These are phyloP conservation scores for Hemileia vastatrix DNA, from an alignment of 1,284 basidiomycete genomes.

Conservation along the genomic window DNA sequence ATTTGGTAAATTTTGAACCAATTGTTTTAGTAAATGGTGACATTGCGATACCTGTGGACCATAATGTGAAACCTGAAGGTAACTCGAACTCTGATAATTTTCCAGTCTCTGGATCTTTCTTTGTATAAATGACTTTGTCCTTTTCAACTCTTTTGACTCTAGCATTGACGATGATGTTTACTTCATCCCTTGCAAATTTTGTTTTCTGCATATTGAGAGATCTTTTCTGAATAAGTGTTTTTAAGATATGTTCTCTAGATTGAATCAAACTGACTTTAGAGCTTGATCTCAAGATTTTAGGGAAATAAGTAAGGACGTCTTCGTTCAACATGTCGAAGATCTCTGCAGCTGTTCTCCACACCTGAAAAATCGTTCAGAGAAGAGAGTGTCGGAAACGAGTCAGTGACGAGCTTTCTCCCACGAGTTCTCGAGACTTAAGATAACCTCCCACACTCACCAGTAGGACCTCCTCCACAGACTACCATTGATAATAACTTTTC, in stretches of 20 bases:
- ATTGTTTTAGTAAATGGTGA: slow-evolving; percentile 74
- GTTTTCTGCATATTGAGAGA: slow-evolving; percentile 92
- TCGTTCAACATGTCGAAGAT: slow-evolving; percentile 85
- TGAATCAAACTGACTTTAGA: slow-evolving; percentile 87
- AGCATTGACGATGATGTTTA: slow-evolving; percentile 62
- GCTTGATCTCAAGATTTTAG: slow-evolving; percentile 76
- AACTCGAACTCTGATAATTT: slow-evolving; percentile 57
- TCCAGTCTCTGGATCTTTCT: too few relatives aligned
- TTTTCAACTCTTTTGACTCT: slow-evolving; percentile 67
- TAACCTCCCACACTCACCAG: too few relatives aligned
- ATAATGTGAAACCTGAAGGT: slow-evolving; percentile 81
- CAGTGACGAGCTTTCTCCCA: too few relatives aligned
- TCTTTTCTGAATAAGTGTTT: slow-evolving; percentile 88
- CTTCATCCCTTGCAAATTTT: too few relatives aligned
- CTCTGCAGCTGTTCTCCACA: slow-evolving; percentile 42
- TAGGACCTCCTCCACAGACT: slow-evolving; percentile 91
- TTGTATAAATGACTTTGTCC: slow-evolving; percentile 65
- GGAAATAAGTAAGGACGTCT: slow-evolving; percentile 63
- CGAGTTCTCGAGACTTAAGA: too few relatives aligned
- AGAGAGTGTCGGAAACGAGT: too few relatives aligned
- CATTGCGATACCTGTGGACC: slow-evolving; percentile 97
- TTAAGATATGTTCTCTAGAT: slow-evolving; percentile 84
- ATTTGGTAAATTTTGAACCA: slow-evolving; percentile 78
- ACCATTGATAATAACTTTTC: slow-evolving; percentile 83
- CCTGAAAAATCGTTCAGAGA: too few relatives aligned